Evolutionary conservation across 768 basidiomycete species (phyloP).

Genomic region (Candolleomyces eurysporus): DNA sequence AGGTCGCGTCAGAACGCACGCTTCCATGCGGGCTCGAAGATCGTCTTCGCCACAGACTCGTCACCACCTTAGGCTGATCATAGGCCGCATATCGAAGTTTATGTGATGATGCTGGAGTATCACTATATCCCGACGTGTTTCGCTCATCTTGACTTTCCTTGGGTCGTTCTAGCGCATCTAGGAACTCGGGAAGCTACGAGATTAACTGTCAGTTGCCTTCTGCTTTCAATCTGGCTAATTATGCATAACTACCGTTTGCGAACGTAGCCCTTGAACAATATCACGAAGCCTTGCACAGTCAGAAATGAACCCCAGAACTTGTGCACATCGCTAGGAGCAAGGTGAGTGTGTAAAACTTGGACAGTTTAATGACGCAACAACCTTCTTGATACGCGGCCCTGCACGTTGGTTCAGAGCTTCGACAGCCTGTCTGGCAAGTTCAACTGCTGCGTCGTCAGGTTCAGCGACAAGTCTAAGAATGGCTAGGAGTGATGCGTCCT

Average conservation of each 20-base stretch:
- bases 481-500: slow-evolving; percentile 68
- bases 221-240: neutral
- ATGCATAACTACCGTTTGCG: neutral
- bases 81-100: slow-evolving; percentile 73
- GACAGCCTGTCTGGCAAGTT: slow-evolving; percentile 42
- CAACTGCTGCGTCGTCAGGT: slow-evolving; percentile 50
- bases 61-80: slow-evolving; percentile 53
- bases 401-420: slow-evolving; percentile 40
- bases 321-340: slow-evolving; percentile 58
- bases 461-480: slow-evolving; percentile 68
- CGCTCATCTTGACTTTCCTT: slow-evolving; percentile 10
- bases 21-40: slow-evolving; percentile 21
- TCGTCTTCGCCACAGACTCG: slow-evolving; percentile 39
- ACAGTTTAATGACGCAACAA: slow-evolving; percentile 20
- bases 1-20: neutral
- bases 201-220: neutral
- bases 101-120: slow-evolving; percentile 20
- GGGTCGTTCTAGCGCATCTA: slow-evolving; percentile 43
- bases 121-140: slow-evolving; percentile 12
- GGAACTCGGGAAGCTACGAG: slow-evolving; percentile 69
- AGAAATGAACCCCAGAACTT: slow-evolving; percentile 43
- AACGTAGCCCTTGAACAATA: neutral
- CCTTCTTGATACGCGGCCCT: slow-evolving; percentile 57
- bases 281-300: neutral
- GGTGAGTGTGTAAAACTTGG: no score